Evolutionary conservation across 495 filamentous ascomycete genomes (phyloP), one percentile per base, ranked within the genome.

Genomic region (Chaetomium fimeti): DNA sequence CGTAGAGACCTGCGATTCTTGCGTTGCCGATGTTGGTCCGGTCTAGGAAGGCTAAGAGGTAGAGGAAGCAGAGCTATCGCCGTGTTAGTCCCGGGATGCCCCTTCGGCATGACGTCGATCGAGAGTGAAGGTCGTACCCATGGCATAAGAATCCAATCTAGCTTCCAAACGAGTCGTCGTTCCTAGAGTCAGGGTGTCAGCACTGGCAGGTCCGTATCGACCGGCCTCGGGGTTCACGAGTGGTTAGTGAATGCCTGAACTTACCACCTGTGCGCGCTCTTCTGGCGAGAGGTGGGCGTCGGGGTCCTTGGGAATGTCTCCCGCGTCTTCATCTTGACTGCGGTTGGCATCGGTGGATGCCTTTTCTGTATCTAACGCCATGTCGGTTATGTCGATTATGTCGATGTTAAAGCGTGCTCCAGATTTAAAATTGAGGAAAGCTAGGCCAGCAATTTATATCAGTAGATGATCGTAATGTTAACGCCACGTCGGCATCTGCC

Each of bases 21-120:
- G 92, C 92, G 78, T 97, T 97, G 61, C 93, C 92, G 60, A 94
- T 91, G 72, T 90, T 91, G 29, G 86, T 85, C 54, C 92, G 83
- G 73, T 95, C 92, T 32, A 97, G 82, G 72, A 97, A 97, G 25
- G 88, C 88, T 22, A 90, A 81, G 11, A 96, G 83, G 71, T 96
- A 97, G 28, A 97, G 84, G 32, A 97, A 78, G 71, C 88, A 90
- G 24, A 95, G 84, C 83, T 84, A 57, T n/a, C 16, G 3, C 11
- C 24, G 57, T 65, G 16, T 36, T 16, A 55, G 52, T 29, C 13
- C 63, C 57, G 45, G 24, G 57, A 4, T 36, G 32, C 32, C 32
- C 32, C 40, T 27, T 49, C 18, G 24, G 9, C 11, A 49, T 11
- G 20, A 5, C 11, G 18, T 18, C 9, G 3, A 12, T 1, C 3